Evolutionary conservation across 2,329 filamentous ascomycete genomes (phyloP), one percentile per base, ranked within the genome.

Genomic region (Phoma sp.): DNA sequence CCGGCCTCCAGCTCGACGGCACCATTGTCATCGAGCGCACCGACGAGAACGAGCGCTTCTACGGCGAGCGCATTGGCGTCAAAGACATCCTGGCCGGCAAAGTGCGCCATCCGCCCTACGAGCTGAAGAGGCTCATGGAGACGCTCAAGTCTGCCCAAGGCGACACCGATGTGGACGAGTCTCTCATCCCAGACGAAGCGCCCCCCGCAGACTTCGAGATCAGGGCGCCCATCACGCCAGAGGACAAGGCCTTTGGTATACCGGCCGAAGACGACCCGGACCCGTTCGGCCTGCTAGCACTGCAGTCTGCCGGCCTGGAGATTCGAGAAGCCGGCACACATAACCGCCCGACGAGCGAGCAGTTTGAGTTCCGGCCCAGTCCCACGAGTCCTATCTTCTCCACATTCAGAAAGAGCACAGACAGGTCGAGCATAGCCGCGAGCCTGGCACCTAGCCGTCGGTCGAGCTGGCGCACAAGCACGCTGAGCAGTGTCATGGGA

Each of bases 121-220:
- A 85, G 56, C 79, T 84, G 51, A 80, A 80, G 50, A 80, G 86
- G 1, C 78, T 96, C 6, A 86, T 90, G 73, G 90, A 96, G 73
- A 93, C 95, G 6, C 84, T 97, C 73, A 95, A 90, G 77, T 87
- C 91, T 33, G 92, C 93, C 1, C 92, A 97, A 77, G 93, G 93
- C 25, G 88, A 94, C 62, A 82, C 80, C 15, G 87, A 95, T 65
- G 87, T 90, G 41, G 90, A 96, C 71, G 80, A 85, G 36, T 80
- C 77, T 13, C 72, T 92, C 38, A 80, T 96, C 46, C 85, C 88
- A 13, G 80, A 86, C 6, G 83, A 89, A 54, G 87, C 90, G 12
- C 85, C 92, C 0, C 94, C 94, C 0, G 88, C 88, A 47, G 94
- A 98, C 70, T 87, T 82, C 50, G 83, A 88, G 37, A 65, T 89